Base-by-base conservation (phyloP, 371 early-diverging fungal species). In the Mortierella sp. region DNA sequence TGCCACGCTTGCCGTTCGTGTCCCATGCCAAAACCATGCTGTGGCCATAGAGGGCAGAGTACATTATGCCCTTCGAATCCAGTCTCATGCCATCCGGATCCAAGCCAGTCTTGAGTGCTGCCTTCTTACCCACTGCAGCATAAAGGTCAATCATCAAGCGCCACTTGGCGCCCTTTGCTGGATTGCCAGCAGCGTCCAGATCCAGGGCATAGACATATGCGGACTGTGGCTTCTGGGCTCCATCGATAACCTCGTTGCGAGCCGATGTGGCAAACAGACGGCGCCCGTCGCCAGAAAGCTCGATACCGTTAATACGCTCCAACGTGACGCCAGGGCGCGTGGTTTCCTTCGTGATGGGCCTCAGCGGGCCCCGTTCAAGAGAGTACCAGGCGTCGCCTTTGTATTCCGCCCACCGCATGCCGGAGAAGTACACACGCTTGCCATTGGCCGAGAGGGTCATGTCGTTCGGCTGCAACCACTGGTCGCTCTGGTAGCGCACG, bases 251-350 rank as follows among this genome's bases (percentile, higher is more conserved):
- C 64, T 70, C 72, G 66, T 87, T 88, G 48, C 69, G 72, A 45
- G 77, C 64, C 21, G 84, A 81, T 4, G 58, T 63, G 45, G 74
- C 62, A 62, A 85, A 87, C 21, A 88, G 83, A n/a, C 67, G 72
- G 61, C 82, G 75, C 45, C 85, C 84, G 45, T 85, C 81, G 7
- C 84, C 84, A 57, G 81, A 76, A 44, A 88, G 70, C 56, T 86
- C 88, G 45, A 88, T 82, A 14, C 88, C 88, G 64, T 88, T 88
- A 14, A 85, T 88, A 51, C 87, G 79, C 53, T 76, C 76, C 53
- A 87, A 71, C 19, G 19, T 19, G 57, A 65, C 57, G 5, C 69
- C 80, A 12, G 87, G 74, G 60, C 44, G 60, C 7, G 7, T 75
- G n/a, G 85, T 80, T 47, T 30, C 57, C 47, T 46, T 68, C n/a